Percentiles rank a stretch among this genome's conserved stretches.
Conservation (phyloP, 1,284 basidiomycete species). For the Heimioporus retisporus region DNA sequence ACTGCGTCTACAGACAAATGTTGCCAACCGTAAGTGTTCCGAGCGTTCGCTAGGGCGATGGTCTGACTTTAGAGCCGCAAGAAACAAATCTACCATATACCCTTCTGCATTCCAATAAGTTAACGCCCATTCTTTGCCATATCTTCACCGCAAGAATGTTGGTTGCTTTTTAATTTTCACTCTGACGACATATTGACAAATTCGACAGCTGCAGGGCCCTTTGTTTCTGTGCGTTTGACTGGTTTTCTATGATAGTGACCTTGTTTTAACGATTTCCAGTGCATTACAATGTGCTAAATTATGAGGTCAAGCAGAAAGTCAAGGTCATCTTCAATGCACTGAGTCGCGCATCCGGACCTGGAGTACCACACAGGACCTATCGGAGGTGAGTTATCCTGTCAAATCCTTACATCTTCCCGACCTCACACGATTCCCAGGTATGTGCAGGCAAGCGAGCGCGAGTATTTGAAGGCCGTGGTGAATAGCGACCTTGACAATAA, state of each 20-base stretch:
- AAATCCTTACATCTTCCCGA: not conserved
- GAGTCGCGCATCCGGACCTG: not conserved
- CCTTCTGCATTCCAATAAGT: constrained; percentile 25
- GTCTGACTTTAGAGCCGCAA: constrained; percentile 12
- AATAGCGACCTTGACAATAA: constrained; percentile 25
- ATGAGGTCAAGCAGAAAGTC: constrained; percentile 18
- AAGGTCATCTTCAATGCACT: constrained; percentile 24
- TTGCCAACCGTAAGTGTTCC: constrained; percentile 19
- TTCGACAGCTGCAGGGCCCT: constrained; percentile 35
- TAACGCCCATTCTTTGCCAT: constrained; percentile 33
- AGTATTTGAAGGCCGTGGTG: constrained; percentile 28
- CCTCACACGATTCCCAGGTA: constrained; percentile 25
- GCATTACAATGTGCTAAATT: constrained; percentile 23
- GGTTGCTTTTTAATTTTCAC: constrained; percentile 9
- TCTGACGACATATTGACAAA: constrained; percentile 1
- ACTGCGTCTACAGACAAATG: constrained; percentile 23
- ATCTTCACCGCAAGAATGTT: constrained; percentile 41
- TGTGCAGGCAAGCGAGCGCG: constrained; percentile 4
- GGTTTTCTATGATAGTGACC: not conserved
- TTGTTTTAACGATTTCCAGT: constrained; percentile 20
- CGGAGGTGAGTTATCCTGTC: constrained; percentile 17
- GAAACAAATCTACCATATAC: constrained; percentile 16
- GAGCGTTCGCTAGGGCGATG: not conserved
- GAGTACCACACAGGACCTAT: constrained; percentile 19
- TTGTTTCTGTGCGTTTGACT: constrained; percentile 35